Conservation (phyloP, 2,329 filamentous ascomycete genomes). For the Fusarium nanum region DNA sequence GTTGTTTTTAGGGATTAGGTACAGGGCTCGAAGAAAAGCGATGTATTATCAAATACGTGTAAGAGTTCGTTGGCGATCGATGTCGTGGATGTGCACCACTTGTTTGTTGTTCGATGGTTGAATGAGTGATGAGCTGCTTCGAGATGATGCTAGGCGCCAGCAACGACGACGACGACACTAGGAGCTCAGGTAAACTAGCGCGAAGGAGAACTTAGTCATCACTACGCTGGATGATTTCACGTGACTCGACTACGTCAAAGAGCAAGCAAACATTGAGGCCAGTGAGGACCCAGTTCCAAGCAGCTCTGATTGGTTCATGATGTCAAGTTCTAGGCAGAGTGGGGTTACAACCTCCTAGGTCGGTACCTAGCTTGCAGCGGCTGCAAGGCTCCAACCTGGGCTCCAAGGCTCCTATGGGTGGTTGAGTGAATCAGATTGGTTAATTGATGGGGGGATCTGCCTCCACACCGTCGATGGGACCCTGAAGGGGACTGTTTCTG, state of each 20-base stretch:
- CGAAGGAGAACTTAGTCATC: slow-evolving; percentile 43
- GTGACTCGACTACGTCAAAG: slow-evolving; percentile 29
- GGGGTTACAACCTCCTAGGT: not conserved
- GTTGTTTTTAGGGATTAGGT: slow-evolving; percentile 1
- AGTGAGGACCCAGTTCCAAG: not conserved
- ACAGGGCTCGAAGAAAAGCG: not conserved
- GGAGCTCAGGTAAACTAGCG: slow-evolving; percentile 41
- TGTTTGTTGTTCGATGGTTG: slow-evolving; percentile 29
- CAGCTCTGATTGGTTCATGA: slow-evolving; percentile 36
- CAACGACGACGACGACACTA: slow-evolving; percentile 47
- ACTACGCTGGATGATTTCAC: slow-evolving; percentile 7
- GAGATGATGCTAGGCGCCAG: slow-evolving; percentile 46
- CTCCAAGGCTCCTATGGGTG: slow-evolving; percentile 37
- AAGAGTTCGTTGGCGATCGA: slow-evolving; percentile 12
- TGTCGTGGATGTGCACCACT: slow-evolving; percentile 18
- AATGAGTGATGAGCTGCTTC: slow-evolving; percentile 43
- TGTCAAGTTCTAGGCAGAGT: slow-evolving; percentile 12
- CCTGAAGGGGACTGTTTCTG: slow-evolving; percentile 27
- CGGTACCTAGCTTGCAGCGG: not conserved
- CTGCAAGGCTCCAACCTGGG: slow-evolving; percentile 42
- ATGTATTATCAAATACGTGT: slow-evolving; percentile 1
- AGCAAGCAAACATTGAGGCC: not conserved
- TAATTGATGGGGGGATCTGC: slow-evolving; percentile 29
- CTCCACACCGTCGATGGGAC: slow-evolving; percentile 37
- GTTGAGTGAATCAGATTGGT: slow-evolving; percentile 35